Evolutionary conservation across 805 yeast species (phyloP).

Genomic region (Saccharomycopsis sp.): DNA sequence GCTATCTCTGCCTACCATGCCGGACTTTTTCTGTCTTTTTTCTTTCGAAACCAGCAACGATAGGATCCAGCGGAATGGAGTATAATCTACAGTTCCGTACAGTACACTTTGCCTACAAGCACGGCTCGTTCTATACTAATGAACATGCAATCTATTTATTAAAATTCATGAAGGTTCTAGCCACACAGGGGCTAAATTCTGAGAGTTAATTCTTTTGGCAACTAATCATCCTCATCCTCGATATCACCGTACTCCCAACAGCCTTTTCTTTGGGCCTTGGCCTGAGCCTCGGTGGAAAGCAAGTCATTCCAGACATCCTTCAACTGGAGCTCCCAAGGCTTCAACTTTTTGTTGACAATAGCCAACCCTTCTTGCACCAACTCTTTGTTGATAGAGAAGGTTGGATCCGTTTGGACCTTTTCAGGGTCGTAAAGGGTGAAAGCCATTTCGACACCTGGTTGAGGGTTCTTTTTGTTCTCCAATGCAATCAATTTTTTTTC

Average conservation of each 20-base stretch:
- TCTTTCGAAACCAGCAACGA: too few relatives aligned
- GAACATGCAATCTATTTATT: too few relatives aligned
- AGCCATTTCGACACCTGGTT: conserved; percentile 39
- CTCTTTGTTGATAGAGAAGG: conserved; percentile 53
- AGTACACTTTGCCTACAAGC: too few relatives aligned
- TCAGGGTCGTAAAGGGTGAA: conserved; percentile 52
- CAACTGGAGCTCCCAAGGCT: conserved; percentile 32
- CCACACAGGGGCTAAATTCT: too few relatives aligned
- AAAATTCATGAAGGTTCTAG: too few relatives aligned
- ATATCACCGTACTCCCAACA: conserved; percentile 78
- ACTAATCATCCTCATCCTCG: conserved; percentile 47
- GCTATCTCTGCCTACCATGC: too few relatives aligned
- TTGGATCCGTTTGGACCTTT: conserved; percentile 45
- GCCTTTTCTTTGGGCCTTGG: conserved; percentile 47
- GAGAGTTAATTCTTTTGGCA: too few relatives aligned
- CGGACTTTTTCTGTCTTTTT: too few relatives aligned
- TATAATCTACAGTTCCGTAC: too few relatives aligned
- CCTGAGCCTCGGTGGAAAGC: conserved; percentile 38
- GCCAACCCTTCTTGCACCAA: conserved; percentile 56
- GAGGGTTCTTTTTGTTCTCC: conserved; percentile 36
- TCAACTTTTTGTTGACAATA: conserved; percentile 36
- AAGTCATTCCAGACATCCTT: conserved; percentile 35
- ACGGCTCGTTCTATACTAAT: too few relatives aligned
- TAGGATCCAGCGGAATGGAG: too few relatives aligned
- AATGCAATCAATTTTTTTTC: conserved; percentile 51